A percentile compares a stretch with the other conserved stretches of the same genome.
Conservation (phyloP, 2,329 filamentous ascomycete species). For the Calycina marina region DNA sequence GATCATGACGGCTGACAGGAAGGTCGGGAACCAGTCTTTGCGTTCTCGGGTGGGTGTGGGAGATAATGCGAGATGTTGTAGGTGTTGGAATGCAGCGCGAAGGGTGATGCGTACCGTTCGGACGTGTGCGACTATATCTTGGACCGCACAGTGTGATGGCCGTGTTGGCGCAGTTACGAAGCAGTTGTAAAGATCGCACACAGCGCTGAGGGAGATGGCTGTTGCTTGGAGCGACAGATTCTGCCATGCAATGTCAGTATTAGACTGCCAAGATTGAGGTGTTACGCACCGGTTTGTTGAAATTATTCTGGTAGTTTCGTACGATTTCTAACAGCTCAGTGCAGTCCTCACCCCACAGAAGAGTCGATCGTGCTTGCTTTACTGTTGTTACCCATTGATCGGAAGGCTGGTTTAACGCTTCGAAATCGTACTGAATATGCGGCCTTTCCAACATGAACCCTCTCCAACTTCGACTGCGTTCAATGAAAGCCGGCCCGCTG, state of each 20-base stretch:
- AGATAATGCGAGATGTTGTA: constrained; percentile 6
- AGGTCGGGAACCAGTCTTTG: constrained; percentile 9
- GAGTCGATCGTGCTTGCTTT: constrained; percentile 3
- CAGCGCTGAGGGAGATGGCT: constrained; percentile 5
- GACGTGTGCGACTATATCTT: constrained; percentile 6
- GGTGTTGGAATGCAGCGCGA: constrained; percentile 7
- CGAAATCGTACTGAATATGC: constrained; percentile 1
- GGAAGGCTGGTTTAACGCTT: constrained; percentile 1
- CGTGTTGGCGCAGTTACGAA: constrained; percentile 3
- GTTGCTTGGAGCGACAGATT: constrained; percentile 8
- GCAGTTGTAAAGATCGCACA: constrained; percentile 9
- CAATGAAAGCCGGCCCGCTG: constrained; percentile 1
- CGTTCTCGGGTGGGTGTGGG: constrained; percentile 6
- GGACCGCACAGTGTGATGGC: constrained; percentile 2
- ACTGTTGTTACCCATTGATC: constrained; percentile 2
- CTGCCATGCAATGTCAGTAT: background rate
- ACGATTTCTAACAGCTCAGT: constrained; percentile 2
- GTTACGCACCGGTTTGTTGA: constrained; percentile 2
- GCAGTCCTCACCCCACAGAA: constrained; percentile 4
- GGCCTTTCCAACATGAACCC: constrained; percentile 2
- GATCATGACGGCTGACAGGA: constrained; percentile 7
- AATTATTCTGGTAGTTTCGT: constrained; percentile 3
- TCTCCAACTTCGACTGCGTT: constrained; percentile 7
- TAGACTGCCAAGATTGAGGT: no score
- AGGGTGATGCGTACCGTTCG: constrained; percentile 7